Percentiles rank a stretch among this genome's conserved stretches.
These are phyloP conservation scores for Agarophyton chilense DNA, from an alignment of 23 red algal genomes.

Conservation along the genomic window DNA sequence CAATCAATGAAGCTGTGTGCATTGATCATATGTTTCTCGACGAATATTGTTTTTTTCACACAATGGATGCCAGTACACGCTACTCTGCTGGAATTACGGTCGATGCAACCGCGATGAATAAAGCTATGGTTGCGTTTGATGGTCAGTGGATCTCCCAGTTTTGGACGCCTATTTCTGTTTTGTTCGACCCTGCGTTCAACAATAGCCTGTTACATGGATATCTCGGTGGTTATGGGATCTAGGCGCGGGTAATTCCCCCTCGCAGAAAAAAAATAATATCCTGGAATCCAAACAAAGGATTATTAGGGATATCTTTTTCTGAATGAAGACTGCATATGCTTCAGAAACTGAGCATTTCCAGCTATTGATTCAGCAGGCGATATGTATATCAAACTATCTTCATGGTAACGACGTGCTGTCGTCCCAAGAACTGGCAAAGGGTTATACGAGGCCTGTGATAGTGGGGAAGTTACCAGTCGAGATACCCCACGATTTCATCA, in stretches of 20 bases:
- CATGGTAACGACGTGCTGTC: constrained; percentile 10
- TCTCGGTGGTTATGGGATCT: not conserved
- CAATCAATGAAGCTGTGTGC: constrained; percentile 6
- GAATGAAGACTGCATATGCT: not conserved
- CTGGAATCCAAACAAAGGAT: constrained; percentile 29
- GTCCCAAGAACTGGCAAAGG: constrained; percentile 2
- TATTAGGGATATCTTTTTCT: not conserved
- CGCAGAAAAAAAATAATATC: not conserved
- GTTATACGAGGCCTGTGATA: not conserved
- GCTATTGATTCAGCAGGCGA: not conserved
- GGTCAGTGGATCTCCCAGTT: not conserved
- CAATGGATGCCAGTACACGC: not conserved
- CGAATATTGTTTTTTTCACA: not conserved
- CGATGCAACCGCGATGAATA: not conserved
- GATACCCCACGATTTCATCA: not conserved
- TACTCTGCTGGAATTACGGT: not conserved
- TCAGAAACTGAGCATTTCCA: not conserved
- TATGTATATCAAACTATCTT: not conserved
- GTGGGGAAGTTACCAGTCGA: not conserved
- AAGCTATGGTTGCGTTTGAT: not conserved
- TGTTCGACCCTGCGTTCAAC: constrained; percentile 17
- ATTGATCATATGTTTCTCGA: constrained; percentile 29
- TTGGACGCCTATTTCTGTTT: not conserved
- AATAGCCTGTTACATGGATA: not conserved
- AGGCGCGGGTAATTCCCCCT: not conserved